Evolutionary conservation across 1,139 yeast species (phyloP), one percentile per base, ranked within the genome.

Genomic region (Barnettozyma hawaiiensis): DNA sequence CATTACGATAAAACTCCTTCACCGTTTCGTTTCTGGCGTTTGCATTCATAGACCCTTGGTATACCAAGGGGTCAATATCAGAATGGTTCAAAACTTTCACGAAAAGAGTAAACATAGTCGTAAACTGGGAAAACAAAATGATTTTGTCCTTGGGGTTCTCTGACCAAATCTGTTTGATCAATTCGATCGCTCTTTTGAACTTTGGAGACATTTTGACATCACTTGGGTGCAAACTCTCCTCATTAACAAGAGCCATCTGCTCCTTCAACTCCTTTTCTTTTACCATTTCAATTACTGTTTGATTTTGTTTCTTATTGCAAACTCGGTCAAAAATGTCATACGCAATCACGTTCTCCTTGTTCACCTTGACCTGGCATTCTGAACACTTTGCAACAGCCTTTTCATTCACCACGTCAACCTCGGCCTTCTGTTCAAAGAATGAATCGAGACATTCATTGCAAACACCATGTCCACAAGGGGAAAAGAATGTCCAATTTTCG

Each of bases 111-210:
- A 92, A 81, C 54, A 85, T 73, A 1, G 81, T 67, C 2, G 94
- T 83, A 63, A 92, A 92, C 53, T 87, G 96, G 1, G 96, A 84
- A 56, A 92, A 92, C 1, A 92, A 69, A 45, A 92, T 76, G 10
- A 83, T 65, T 57, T 85, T 84, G 47, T 83, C 92, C 33, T 66
- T 73, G 0, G 76, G 73, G 34, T 65, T 58, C 5, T 66, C 61
- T 0, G 45, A 47, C 35, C 67, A 59, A 16, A 83, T 74, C 3
- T 68, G 61, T 32, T 64, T 55, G 16, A 81, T 63, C 16, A 78
- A 54, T 19, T 70, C 69, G 33, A 78, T 50, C 34, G 78, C 70
- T 50, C 70, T 72, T 5, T 58, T 62, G 57, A 81, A 71, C 53
- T 81, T 81, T 2, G 81, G 77, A 3, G 85, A 79, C 5, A 70